Conservation (phyloP, 768 basidiomycete species). For the Auricularia cornea region DNA sequence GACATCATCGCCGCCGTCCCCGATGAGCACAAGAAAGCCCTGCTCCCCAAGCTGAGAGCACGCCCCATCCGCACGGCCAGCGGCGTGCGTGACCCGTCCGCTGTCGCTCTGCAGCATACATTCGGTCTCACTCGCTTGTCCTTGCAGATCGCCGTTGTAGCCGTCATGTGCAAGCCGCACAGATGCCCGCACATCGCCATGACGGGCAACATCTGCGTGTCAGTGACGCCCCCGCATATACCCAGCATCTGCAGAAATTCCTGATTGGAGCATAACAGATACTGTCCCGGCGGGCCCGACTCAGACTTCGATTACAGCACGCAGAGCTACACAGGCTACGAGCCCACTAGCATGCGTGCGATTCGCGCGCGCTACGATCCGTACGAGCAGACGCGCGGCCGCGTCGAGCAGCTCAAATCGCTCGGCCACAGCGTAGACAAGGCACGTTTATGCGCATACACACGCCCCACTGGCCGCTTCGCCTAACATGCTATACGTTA, state of each 20-base stretch:
- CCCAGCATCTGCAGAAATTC: too few relatives aligned
- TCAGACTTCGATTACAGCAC: constrained; percentile 99
- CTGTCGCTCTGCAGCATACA: background rate
- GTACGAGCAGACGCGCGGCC: constrained; percentile 91
- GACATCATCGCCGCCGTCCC: constrained; percentile 99
- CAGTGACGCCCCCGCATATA: too few relatives aligned
- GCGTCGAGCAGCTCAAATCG: constrained; percentile 91
- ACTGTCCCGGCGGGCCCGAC: constrained; percentile 98
- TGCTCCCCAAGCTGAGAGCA: constrained; percentile 84
- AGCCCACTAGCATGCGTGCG: constrained; percentile 98
- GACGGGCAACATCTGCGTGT: constrained; percentile 99
- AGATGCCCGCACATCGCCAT: constrained; percentile 99
- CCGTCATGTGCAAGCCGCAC: constrained; percentile 99
- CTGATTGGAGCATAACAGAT: too few relatives aligned
- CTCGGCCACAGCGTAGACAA: constrained; percentile 98
- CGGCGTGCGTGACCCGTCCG: constrained; percentile 52
- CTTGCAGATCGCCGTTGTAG: constrained; percentile 88
- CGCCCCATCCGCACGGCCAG: constrained; percentile 95
- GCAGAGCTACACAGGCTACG: constrained; percentile 89
- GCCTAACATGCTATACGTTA: too few relatives aligned
- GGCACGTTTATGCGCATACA: constrained; percentile 23
- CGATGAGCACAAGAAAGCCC: constrained; percentile 88
- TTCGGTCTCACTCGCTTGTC: background rate
- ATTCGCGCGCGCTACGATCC: constrained; percentile 96
- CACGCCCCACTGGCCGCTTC: too few relatives aligned